Evolutionary conservation across 768 basidiomycete species (phyloP).

Genomic region (Rhodotorula sphaerocarpa): DNA sequence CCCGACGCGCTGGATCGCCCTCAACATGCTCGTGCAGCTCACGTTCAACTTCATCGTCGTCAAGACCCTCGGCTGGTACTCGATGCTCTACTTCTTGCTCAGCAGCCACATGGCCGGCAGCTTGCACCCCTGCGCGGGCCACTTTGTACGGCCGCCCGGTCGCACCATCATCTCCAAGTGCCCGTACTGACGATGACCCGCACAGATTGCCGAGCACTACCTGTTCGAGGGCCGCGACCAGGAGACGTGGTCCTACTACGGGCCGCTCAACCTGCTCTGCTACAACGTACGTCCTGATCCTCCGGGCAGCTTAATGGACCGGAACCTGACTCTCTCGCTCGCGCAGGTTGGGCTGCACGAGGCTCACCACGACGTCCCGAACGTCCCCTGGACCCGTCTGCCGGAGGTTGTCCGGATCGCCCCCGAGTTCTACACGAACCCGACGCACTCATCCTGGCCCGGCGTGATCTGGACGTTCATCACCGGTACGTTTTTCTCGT

Average conservation of each 20-base stretch:
- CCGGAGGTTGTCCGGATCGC: constrained; percentile 73
- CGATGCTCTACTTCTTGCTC: constrained; percentile 67
- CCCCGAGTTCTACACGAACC: constrained; percentile 83
- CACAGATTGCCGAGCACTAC: constrained; percentile 80
- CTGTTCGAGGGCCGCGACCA: constrained; percentile 79
- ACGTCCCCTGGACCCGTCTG: constrained; percentile 86
- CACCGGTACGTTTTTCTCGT: constrained; percentile 42
- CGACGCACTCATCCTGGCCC: constrained; percentile 84
- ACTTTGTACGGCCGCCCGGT: constrained; percentile 51
- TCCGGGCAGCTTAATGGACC: not conserved
- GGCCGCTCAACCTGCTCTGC: constrained; percentile 74
- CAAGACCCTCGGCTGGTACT: constrained; percentile 44
- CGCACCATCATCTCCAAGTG: not conserved
- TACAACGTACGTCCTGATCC: constrained; percentile 64
- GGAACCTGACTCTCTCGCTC: constrained; percentile 1
- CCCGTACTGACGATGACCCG: no score
- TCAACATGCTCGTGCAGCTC: constrained; percentile 66
- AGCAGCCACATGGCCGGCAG: constrained; percentile 95
- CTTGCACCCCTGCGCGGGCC: constrained; percentile 88
- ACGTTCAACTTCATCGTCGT: constrained; percentile 61
- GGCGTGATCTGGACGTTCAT: constrained; percentile 94
- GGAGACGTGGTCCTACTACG: constrained; percentile 97
- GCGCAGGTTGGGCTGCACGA: constrained; percentile 81
- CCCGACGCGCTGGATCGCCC: constrained; percentile 71
- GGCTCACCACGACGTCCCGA: constrained; percentile 98